These are phyloP conservation scores for Zygnema circumcarinatum DNA, from an alignment of 139 green algal species.

Conservation along the genomic window DNA sequence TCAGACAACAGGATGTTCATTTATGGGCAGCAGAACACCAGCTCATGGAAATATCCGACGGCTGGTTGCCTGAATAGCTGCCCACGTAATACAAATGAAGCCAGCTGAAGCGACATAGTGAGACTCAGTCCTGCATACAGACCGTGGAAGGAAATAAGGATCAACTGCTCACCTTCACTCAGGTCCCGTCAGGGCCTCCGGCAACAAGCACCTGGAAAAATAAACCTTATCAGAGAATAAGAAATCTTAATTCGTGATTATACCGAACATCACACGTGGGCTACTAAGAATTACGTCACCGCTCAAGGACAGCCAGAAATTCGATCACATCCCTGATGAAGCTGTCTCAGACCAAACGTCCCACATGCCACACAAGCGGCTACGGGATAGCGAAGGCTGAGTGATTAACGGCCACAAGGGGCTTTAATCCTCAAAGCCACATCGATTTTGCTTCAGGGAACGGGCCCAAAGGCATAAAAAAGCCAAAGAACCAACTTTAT, in stretches of 20 bases:
- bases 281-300: not conserved
- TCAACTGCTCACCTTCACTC: not conserved
- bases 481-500: slow-evolving; percentile 30
- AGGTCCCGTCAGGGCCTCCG: not conserved
- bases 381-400: slow-evolving; percentile 21
- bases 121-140: not conserved
- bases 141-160: not conserved
- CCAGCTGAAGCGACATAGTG: not conserved
- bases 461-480: slow-evolving; percentile 10
- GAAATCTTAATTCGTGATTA: not conserved
- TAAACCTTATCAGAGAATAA: not conserved
- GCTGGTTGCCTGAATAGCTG: not conserved
- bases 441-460: slow-evolving; percentile 37
- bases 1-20: not conserved
- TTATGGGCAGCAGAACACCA: not conserved
- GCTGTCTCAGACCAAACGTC: slow-evolving; percentile 6
- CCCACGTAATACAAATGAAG: not conserved
- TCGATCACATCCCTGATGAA: not conserved
- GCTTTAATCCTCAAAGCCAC: slow-evolving; percentile 18
- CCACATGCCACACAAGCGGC: not conserved
- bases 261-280: too few species aligned
- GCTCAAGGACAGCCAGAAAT: not conserved
- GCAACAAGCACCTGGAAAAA: not conserved
- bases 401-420: slow-evolving; percentile 6
- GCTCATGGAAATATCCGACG: not conserved